phyloP scores from a whole-genome alignment of 2,329 filamentous ascomycete species.

The Xylariaceae sp. region DNA sequence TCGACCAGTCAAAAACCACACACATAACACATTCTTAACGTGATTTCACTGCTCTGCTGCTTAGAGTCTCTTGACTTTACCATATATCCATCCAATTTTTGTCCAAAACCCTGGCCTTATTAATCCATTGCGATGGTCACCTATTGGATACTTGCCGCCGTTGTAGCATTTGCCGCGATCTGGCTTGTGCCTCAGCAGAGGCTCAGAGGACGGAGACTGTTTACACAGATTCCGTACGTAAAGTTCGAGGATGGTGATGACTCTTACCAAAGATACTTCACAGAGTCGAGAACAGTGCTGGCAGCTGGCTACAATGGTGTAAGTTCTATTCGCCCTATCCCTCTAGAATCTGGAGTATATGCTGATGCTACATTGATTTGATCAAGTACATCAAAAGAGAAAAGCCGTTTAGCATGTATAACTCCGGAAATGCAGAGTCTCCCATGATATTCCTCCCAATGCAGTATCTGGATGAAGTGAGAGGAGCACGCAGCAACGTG shows the following conservation, averaged over 20 bases:
- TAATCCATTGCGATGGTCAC: neutral
- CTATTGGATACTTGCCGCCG: neutral
- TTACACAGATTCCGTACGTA: neutral
- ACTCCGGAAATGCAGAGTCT: neutral
- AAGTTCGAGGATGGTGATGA: conserved; percentile 1
- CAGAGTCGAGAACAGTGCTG: neutral
- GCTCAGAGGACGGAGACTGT: neutral
- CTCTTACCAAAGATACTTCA: neutral
- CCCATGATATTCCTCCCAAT: neutral
- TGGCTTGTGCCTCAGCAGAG: neutral
- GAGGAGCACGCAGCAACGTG: neutral
- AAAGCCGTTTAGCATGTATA: neutral
- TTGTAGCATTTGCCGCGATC: neutral
- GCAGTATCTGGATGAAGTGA: neutral
- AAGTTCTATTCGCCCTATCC: neutral
- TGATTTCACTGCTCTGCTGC: too few species aligned
- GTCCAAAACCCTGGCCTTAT: too few species aligned
- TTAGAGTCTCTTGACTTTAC: too few species aligned
- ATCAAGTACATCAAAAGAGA: neutral
- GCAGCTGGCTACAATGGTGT: neutral
- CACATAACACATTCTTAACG: too few species aligned
- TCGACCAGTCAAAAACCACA: too few species aligned
- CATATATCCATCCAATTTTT: too few species aligned
- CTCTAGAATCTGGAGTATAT: neutral
- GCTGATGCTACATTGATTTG: neutral